Conservation (phyloP, 169 alveolate species). For the Besnoitia besnoiti region DNA sequence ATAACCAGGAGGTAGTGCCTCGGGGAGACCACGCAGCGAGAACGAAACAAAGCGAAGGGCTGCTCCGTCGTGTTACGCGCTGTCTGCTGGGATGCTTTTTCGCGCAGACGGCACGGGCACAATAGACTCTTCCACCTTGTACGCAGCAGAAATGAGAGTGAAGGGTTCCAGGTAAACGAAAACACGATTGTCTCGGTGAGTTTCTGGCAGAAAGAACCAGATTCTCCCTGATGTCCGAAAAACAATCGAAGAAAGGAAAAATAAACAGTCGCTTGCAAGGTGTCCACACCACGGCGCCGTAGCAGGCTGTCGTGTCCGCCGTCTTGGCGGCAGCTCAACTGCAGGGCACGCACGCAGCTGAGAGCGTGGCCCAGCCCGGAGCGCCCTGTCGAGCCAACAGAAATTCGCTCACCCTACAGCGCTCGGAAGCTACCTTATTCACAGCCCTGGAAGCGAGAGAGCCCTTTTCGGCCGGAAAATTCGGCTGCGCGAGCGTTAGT, state of each 20-base stretch:
- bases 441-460: not conserved
- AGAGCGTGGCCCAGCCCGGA: not conserved
- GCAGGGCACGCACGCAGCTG: not conserved
- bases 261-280: not conserved
- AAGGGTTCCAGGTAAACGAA: not conserved
- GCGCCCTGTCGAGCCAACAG: not conserved
- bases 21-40: not conserved
- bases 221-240: not conserved
- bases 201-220: not conserved
- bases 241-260: not conserved
- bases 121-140: not conserved
- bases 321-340: not conserved
- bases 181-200: not conserved
- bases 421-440: no score
- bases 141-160: not conserved
- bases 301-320: not conserved
- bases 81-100: not conserved
- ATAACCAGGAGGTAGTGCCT: not conserved
- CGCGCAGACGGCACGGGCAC: not conserved
- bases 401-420: not conserved
- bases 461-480: not conserved
- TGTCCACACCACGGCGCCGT: not conserved
- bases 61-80: not conserved
- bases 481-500: not conserved
- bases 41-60: not conserved